These are phyloP conservation scores for Setaria italica DNA, from an alignment of 202 grass and related monocot species.

Conservation along the genomic window DNA sequence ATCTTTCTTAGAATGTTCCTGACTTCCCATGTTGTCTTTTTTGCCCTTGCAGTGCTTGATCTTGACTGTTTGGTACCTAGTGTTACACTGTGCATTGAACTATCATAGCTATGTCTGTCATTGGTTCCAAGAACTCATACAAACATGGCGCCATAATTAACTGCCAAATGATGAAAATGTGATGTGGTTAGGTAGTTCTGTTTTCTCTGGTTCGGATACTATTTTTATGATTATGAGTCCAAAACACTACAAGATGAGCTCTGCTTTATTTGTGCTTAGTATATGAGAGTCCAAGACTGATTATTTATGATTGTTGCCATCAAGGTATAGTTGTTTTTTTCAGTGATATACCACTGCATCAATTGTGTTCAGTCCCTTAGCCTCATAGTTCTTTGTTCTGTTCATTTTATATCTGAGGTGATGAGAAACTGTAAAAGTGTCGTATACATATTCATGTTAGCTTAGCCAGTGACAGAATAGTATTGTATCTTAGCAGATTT, in stretches of 20 bases:
- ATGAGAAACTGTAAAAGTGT: background rate
- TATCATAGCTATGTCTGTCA: background rate
- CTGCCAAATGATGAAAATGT: background rate
- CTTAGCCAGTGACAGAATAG: background rate
- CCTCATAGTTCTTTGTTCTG: background rate
- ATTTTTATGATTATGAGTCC: background rate
- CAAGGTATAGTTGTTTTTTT: background rate
- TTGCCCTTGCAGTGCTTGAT: background rate
- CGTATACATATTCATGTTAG: background rate
- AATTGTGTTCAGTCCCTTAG: background rate
- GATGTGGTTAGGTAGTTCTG: background rate
- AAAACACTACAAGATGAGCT: background rate
- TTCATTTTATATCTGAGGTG: background rate
- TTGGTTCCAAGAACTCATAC: too few relatives aligned
- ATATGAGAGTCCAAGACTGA: too few relatives aligned
- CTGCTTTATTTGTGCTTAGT: too few relatives aligned
- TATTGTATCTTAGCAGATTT: background rate
- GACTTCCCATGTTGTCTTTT: background rate
- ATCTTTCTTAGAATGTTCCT: background rate
- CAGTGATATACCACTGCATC: background rate
- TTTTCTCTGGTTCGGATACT: background rate
- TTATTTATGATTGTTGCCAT: background rate
- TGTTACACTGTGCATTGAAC: background rate
- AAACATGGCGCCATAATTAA: background rate
- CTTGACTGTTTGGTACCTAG: background rate